Conservation (phyloP, 75 land plant species). For the Pinus taeda region DNA sequence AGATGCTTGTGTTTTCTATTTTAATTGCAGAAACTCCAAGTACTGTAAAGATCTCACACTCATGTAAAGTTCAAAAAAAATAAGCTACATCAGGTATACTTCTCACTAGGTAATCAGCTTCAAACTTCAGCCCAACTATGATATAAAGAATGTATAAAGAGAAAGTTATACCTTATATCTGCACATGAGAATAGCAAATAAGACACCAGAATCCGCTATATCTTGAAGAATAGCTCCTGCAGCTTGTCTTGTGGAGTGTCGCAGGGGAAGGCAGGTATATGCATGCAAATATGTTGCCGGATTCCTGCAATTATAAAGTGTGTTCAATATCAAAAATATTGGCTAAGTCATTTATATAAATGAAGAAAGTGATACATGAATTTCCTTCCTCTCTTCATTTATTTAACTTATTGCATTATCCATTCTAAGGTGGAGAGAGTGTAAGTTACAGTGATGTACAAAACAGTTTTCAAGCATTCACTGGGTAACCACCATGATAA, state of each 20-base stretch:
- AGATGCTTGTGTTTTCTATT: background rate
- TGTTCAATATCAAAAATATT: constrained; percentile 2
- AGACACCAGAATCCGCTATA: constrained; percentile 86
- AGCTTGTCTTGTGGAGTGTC: constrained; percentile 89
- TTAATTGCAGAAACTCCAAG: background rate
- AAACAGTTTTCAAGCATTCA: background rate
- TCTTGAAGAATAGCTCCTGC: constrained; percentile 94
- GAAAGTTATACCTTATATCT: constrained; percentile 67
- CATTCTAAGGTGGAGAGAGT: background rate
- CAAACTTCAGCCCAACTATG: background rate
- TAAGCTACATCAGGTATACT: background rate
- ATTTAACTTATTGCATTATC: background rate
- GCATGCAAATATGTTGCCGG: constrained; percentile 94
- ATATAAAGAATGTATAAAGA: background rate
- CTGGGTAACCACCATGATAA: background rate
- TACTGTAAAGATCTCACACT: background rate
- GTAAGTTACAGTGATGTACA: background rate
- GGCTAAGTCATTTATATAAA: background rate
- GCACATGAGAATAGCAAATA: constrained; percentile 93
- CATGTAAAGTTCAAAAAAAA: background rate
- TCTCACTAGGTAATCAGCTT: background rate
- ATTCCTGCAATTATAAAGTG: constrained; percentile 49
- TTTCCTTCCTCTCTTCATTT: background rate
- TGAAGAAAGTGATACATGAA: background rate
- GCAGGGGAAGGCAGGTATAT: constrained; percentile 94